Base-by-base conservation (phyloP, 495 filamentous ascomycete species). In the Aspergillus indologenus region DNA sequence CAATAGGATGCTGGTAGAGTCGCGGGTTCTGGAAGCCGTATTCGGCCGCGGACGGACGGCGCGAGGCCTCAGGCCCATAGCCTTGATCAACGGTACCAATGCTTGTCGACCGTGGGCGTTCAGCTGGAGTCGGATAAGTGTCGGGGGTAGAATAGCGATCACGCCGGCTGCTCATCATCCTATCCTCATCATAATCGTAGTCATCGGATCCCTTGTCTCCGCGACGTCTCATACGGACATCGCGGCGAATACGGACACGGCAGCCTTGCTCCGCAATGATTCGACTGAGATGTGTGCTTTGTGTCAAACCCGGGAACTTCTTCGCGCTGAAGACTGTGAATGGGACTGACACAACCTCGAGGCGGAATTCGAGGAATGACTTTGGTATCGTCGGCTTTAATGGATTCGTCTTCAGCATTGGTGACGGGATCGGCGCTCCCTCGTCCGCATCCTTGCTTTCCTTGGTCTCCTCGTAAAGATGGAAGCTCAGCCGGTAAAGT, bases 201-300 rank as follows among this genome's bases (percentile, higher is more conserved):
- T 85, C 83, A 43, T 83, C 81, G 47, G 86, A 81, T 17, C 70
- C 68, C 79, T 95, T 91, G 59, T 83, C 83, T 29, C 92, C 90
- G 21, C 91, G 87, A 58, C 92, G 85, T 72, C 94, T 87, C 94
- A 98, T 98, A 46, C 94, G 86, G 17, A 98, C 94, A 81, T 98
- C 94, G 61, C 94, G 90, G 60, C 94, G 85, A 66, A 98, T 98
- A 23, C 94, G 88, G 45, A 98, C 94, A 58, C 95, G 91, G 71
- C 94, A 98, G 44, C 94, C 94, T 72, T 98, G 94, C 71, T 98
- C 94, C 9, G 94, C 92, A 57, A 98, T 92, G 43, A 90, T 87
- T 46, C 92, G 87, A 66, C 93, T 97, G 40, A 98, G 79, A 5
- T 81, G 76, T 0, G 94, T 98, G 73, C 91, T 96, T 72, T 94